A percentile compares a stretch with the other conserved stretches of the same genome.
Conservation (phyloP, 2,329 filamentous ascomycete species). For the Diaporthe ilicicola region DNA sequence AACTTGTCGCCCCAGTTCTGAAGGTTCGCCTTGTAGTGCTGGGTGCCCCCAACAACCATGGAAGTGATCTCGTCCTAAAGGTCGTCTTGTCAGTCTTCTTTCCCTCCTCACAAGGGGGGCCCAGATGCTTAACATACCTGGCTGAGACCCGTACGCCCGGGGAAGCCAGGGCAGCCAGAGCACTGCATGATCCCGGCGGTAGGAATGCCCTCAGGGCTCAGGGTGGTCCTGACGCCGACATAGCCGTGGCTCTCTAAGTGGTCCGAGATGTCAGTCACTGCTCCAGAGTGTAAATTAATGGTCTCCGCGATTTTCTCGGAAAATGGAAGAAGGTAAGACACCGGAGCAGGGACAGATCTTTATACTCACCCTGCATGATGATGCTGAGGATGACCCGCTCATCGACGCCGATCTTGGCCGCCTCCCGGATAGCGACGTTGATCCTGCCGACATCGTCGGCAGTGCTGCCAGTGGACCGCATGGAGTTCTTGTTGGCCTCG, state of each 20-base stretch:
- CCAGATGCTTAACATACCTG: constrained; percentile 35
- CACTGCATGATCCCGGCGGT: constrained; percentile 52
- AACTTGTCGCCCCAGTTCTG: constrained; percentile 40
- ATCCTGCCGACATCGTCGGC: constrained; percentile 45
- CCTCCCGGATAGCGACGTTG: constrained; percentile 43
- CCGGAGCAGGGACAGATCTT: too few species aligned
- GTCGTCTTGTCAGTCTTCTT: background rate
- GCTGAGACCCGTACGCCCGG: constrained; percentile 42
- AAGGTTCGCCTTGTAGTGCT: constrained; percentile 42
- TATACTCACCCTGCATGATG: constrained; percentile 46
- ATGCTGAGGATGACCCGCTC: constrained; percentile 49
- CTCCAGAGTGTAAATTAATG: background rate
- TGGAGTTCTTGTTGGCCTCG: constrained; percentile 45
- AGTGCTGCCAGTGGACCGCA: constrained; percentile 44
- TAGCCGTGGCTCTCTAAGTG: constrained; percentile 46
- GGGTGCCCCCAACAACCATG: constrained; percentile 36
- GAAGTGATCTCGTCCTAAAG: background rate
- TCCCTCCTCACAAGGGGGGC: background rate
- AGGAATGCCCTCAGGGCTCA: constrained; percentile 42
- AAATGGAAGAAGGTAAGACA: background rate
- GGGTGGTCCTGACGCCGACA: constrained; percentile 47
- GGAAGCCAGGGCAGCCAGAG: constrained; percentile 45
- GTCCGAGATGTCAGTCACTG: background rate
- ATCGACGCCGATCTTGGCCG: constrained; percentile 45
- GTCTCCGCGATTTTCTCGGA: too few species aligned